phyloP scores from a whole-genome alignment of 225 moss, liverwort and hornwort genomes.

The Neckera pumila region DNA sequence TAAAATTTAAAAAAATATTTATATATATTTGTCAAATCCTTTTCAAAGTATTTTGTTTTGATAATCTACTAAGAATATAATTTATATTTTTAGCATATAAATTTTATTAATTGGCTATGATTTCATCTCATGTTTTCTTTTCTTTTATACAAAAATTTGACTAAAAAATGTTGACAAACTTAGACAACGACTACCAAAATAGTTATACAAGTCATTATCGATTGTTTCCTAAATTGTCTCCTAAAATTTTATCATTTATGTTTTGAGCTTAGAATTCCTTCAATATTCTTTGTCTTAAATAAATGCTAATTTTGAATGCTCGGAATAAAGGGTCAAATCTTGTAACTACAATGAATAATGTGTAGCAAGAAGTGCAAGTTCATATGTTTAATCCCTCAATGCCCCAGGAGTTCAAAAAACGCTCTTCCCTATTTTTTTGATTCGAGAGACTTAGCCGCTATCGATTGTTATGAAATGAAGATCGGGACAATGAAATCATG shows the following conservation, averaged over 20 bases:
- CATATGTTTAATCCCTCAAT: no score
- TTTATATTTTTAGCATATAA: no score
- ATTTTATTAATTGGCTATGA: neutral
- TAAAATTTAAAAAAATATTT: neutral
- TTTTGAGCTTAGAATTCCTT: rapidly evolving
- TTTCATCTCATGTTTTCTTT: neutral
- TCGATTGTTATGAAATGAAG: no score
- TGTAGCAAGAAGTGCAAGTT: neutral
- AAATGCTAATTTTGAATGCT: neutral
- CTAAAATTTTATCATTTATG: neutral
- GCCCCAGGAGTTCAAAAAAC: no score
- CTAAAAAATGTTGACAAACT: rapidly evolving
- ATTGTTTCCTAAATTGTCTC: no score
- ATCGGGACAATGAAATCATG: no score
- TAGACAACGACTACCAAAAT: rapidly evolving
- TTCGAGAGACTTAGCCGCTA: no score
- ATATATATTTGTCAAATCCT: neutral
- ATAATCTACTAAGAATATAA: neutral
- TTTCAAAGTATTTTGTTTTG: neutral
- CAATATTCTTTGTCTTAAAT: neutral
- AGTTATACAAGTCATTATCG: neutral
- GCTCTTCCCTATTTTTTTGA: no score
- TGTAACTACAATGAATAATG: neutral
- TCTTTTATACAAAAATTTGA: neutral
- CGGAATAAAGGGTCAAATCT: neutral